A percentile compares a stretch with the other conserved stretches of the same genome.
These are phyloP conservation scores for Fagopyrum tataricum DNA, from an alignment of 148 eudicot species.

Conservation along the genomic window DNA sequence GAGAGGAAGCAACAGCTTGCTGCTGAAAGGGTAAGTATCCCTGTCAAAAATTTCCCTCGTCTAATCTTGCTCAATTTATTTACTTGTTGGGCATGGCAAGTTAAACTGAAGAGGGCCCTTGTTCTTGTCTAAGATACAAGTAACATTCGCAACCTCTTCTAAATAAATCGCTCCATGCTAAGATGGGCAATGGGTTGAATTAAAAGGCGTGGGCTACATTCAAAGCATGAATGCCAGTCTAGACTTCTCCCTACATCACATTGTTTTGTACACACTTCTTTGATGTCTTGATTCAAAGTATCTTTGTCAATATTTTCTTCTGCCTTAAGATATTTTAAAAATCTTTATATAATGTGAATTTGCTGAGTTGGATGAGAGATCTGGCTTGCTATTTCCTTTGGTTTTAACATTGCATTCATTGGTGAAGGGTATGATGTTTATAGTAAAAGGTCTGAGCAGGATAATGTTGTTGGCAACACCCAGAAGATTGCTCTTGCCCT, in stretches of 20 bases:
- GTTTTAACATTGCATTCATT: neutral
- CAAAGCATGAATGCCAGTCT: slow-evolving; percentile 70
- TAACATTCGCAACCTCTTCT: slow-evolving; percentile 86
- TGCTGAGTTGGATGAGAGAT: neutral
- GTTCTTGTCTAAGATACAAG: slow-evolving; percentile 70
- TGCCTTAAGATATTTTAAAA: neutral
- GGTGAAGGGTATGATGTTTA: slow-evolving; percentile 7
- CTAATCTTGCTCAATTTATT: too few species aligned
- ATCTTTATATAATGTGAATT: neutral
- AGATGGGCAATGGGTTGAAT: slow-evolving; percentile 55
- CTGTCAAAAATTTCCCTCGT: too few species aligned
- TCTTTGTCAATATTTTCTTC: neutral
- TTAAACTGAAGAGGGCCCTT: slow-evolving; percentile 64
- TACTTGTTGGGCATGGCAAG: slow-evolving; percentile 14
- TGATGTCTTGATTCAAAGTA: too few species aligned
- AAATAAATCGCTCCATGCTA: slow-evolving; percentile 25
- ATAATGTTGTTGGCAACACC: neutral
- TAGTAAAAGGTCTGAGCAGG: slow-evolving; percentile 12
- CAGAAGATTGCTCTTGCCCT: slow-evolving; percentile 9
- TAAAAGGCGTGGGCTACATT: slow-evolving; percentile 81
- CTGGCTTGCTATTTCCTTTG: neutral
- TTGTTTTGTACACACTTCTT: neutral
- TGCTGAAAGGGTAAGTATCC: too few species aligned
- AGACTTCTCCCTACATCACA: slow-evolving; percentile 68
- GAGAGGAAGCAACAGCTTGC: too few species aligned